Conservation (phyloP, 2,329 filamentous ascomycete genomes). For the Microascus cirrosus region DNA sequence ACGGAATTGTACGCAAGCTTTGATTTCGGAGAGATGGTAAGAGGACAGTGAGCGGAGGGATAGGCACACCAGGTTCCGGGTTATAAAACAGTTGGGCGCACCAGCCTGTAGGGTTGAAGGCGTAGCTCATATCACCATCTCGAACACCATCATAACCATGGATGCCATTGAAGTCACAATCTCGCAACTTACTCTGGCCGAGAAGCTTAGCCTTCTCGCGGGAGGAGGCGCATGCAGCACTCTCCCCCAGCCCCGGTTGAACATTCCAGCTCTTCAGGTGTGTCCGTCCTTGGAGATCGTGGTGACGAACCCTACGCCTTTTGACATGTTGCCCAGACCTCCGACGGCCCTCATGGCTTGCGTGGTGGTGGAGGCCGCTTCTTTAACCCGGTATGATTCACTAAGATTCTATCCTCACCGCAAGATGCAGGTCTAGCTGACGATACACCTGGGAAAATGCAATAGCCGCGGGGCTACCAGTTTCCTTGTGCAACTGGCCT, state of each 20-base stretch:
- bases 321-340: constrained; percentile 30
- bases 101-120: no score
- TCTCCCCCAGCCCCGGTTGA: no score
- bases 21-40: no score
- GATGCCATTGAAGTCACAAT: constrained; percentile 38
- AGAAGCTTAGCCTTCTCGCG: constrained; percentile 42
- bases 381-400: constrained; percentile 50
- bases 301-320: background rate
- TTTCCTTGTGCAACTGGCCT: constrained; percentile 48
- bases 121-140: no score
- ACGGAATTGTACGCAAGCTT: no score
- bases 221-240: constrained; percentile 18
- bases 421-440: no score
- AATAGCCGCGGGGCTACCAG: constrained; percentile 18
- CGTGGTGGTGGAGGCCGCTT: constrained; percentile 47
- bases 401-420: constrained; percentile 11
- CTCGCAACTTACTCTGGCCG: constrained; percentile 37
- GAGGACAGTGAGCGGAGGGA: no score
- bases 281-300: background rate
- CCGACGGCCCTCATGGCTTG: constrained; percentile 60
- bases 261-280: no score
- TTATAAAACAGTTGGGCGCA: no score
- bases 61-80: no score
- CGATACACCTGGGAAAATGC: no score
- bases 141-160: constrained; percentile 3